Evolutionary conservation across 225 moss, liverwort and hornwort genomes (phyloP), one percentile per base, ranked within the genome.

Genomic region (Antitrichia curtipendula): DNA sequence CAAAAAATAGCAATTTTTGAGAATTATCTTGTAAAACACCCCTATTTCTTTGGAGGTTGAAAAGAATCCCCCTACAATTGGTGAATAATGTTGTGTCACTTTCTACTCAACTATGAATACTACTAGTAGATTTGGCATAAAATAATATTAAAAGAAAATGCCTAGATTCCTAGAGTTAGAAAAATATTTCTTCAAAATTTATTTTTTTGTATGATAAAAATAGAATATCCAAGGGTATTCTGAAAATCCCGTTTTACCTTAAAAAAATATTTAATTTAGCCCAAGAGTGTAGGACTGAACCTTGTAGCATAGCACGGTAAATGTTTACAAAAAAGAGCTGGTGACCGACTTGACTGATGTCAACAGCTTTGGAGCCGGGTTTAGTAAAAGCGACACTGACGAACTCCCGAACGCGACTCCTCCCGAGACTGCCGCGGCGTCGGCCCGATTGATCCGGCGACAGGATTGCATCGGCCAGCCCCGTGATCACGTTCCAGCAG

Each of bases 1-100:
- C 2, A 52, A 31, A 22, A 43, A 9, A 36, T 21, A 34, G 0
- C 21, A 50, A 32, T 52, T 52, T 22, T 22, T 50, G 47, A 34
- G 21, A 75, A 32, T 52, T 36, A 0, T 36, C 14, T 75, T 36
- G 2, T 22, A 32, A 34, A 21, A 5, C 13, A 2, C 21, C 23
- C 22, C 5, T 2, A 0, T 3, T 29, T 3, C 7, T 45, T 28
- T 1, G 0, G 0, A 2, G 0, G 3, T 32, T 22, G 14, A 52
- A 52, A 50, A 4, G 1, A 75, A 36, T 1, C 4, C 23, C 9
- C 36, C 3, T 23, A 15, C 36, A 52, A 34, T 34, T 8, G 21
- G 3, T 34, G 5, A 50, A 50, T 22, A 21, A 21, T 52, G 3
- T 50, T 32, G 1, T 22, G 1, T 52, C 0, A 1, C 50, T 50